Evolutionary conservation across 169 alveolate genomes (phyloP), one percentile per base, ranked within the genome.

Genomic region (Eimeria tenella): DNA sequence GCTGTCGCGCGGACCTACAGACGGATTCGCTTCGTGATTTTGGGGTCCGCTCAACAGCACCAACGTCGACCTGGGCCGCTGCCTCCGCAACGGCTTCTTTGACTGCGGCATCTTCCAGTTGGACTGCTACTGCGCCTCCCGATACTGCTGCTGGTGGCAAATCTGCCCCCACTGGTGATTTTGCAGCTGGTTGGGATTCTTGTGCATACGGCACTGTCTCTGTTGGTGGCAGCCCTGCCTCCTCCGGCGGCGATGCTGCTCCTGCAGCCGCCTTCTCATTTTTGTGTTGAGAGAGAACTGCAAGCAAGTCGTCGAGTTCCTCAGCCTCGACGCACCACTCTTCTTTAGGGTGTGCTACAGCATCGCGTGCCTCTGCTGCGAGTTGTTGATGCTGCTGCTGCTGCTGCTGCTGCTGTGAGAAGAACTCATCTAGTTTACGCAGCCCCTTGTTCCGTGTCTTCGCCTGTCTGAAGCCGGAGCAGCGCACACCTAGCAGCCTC

Each of bases 401-500:
- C 53, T 58, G 92, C 92, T 25, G 92, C 71, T 49, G 93, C 84
- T 74, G 77, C 65, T 83, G 91, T 13, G 77, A 83, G 21, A 83
- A 83, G 79, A 83, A 83, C 62, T 83, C 91, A 17, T 83, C 91
- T 52, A 83, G 91, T 58, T 60, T 68, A 4, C 91, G 91, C 11
- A 83, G 58, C 79, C 91, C 91, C 4, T 42, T n/a, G 91, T 60
- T 83, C 42, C 77, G 60, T 53, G 91, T 60, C 79, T 83, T 62
- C n/a, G 91, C 91, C 49, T 60, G 63, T 31, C 91, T 56, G 62
- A 83, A 49, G 49, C 91, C 91, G 60, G 79, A 52, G 56, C 62
- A 62, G n/a, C 91, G 91, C 91, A 83, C 91, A 79, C 91, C 91
- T 42, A 83, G 77, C 60, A 83, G 77, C 62, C 91, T 25, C 63